Conservation (phyloP, 2,329 filamentous ascomycete genomes). For the Tolypocladium cylindrosporum region DNA sequence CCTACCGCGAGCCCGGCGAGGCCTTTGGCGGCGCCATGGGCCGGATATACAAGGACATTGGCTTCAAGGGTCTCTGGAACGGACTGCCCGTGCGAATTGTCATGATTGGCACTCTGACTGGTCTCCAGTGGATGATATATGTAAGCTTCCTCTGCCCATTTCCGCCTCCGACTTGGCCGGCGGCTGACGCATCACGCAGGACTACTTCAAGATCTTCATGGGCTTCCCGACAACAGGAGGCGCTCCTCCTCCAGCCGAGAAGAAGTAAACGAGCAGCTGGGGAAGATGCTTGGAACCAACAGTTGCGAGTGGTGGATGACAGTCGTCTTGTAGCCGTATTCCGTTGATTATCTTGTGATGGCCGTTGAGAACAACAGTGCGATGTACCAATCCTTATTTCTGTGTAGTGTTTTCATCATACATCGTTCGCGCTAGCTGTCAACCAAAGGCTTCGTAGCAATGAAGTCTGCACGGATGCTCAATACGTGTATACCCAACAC, state of each 20-base stretch:
- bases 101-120: constrained; percentile 78
- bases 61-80: constrained; percentile 85
- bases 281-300: not conserved
- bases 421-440: not conserved
- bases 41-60: constrained; percentile 79
- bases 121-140: constrained; percentile 91
- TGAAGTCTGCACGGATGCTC: not conserved
- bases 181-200: constrained; percentile 30
- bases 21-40: constrained; percentile 64
- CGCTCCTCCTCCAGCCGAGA: constrained; percentile 41
- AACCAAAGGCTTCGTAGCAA: not conserved
- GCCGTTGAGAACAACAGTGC: not conserved
- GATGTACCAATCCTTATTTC: not conserved
- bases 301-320: not conserved
- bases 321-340: not conserved
- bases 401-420: not conserved
- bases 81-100: constrained; percentile 76
- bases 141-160: constrained; percentile 31
- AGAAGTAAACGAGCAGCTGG: constrained; percentile 21
- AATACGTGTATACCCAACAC: no score
- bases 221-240: constrained; percentile 77
- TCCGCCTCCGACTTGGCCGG: constrained; percentile 4
- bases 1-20: constrained; percentile 66
- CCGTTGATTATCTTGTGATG: not conserved
- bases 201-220: constrained; percentile 87